Evolutionary conservation across 495 filamentous ascomycete species (phyloP), one percentile per base, ranked within the genome.

Genomic region (Trichoderma asperelloides): DNA sequence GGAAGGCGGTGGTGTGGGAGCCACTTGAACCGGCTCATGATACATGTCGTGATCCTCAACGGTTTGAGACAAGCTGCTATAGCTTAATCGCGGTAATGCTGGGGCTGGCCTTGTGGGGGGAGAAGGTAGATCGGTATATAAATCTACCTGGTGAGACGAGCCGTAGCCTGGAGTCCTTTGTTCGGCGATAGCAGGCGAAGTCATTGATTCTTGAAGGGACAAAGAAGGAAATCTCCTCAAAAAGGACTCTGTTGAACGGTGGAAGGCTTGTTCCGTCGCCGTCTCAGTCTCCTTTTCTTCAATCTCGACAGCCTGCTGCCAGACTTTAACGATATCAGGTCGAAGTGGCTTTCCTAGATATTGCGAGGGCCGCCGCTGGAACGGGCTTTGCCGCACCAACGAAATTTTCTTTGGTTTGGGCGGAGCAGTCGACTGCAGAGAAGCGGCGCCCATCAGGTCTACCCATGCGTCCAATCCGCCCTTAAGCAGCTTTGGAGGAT

Each of bases 391-490:
- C 23, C 72, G 64, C 49, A 66, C 67, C 8, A 67, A 66, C 64
- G 43, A 68, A 45, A 68, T 70, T 55, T 70, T 64, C 69, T 47
- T 65, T 7, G 62, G 25, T 40, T 28, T 63, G 18, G 33, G 23
- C 11, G 16, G 39, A 49, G 62, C 68, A 0, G 77, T 70, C 33
- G 72, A 69, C 66, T 81, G 70, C 25, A 97, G 81, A 3, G 88
- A 87, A 67, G 85, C 82, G n/a, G 75, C 76, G 16, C 96, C 94
- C 60, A 96, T 73, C 16, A 94, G 73, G 71, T 91, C 86, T 33
- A 88, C 82, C 95, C 95, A 98, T 49, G 91, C 89, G 63, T 92
- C 86, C 16, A 98, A 75, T 0, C 95, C 95, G 18, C 94, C 96
- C 18, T 81, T 75, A 1, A 98, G 82, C 47, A 98, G 82, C 39